Percentiles rank a stretch among this genome's conserved stretches.
These are phyloP conservation scores for Austroboletus novae-zelandiae DNA, from an alignment of 1,284 basidiomycete species.

Conservation along the genomic window DNA sequence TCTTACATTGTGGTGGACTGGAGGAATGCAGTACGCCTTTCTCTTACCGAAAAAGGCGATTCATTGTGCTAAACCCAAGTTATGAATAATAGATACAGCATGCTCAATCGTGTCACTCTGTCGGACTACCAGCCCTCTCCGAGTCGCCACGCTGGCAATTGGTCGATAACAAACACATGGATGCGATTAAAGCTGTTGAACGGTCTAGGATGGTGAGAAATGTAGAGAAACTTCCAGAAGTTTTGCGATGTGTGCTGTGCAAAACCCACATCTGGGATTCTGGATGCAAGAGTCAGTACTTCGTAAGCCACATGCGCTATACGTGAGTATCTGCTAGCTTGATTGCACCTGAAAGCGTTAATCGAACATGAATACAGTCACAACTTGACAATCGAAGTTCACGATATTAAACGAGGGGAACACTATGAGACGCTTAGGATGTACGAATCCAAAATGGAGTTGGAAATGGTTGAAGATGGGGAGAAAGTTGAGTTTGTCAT, in stretches of 20 bases:
- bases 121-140: too few relatives aligned
- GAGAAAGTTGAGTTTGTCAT: slow-evolving; percentile 12
- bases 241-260: slow-evolving; percentile 3
- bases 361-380: too few relatives aligned
- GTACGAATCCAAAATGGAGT: too few relatives aligned
- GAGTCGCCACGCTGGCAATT: not conserved
- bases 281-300: too few relatives aligned
- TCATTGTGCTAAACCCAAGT: not conserved
- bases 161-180: not conserved
- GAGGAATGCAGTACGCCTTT: slow-evolving; percentile 2
- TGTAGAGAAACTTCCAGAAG: not conserved
- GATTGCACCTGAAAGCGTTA: not conserved
- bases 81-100: not conserved
- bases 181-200: not conserved
- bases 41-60: too few relatives aligned
- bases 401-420: too few relatives aligned
- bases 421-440: too few relatives aligned
- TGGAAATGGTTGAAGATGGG: too few relatives aligned
- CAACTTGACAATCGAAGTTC: too few relatives aligned
- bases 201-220: not conserved
- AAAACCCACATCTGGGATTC: not conserved
- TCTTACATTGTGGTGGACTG: not conserved
- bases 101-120: not conserved
- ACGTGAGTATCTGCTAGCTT: too few relatives aligned
- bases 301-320: too few relatives aligned